A percentile compares a stretch with the other conserved stretches of the same genome.
Evolutionary conservation across 2,329 filamentous ascomycete species (phyloP).

Genomic region (Gyromitra esculenta): DNA sequence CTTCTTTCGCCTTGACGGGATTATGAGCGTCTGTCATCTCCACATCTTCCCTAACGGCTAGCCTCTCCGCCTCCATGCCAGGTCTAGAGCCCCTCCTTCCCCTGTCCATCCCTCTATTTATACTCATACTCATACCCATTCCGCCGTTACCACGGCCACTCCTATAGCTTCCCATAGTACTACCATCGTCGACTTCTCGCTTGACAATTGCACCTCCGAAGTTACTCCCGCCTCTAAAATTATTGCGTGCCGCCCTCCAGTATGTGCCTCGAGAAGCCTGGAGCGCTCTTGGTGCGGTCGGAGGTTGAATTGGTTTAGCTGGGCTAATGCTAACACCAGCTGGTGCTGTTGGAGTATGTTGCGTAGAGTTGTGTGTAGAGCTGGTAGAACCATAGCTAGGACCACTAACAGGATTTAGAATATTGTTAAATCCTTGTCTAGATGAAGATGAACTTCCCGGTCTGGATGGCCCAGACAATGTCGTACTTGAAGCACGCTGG

Average conservation of each 20-base stretch:
- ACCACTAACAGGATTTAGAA: constrained; percentile 36
- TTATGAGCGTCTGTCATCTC: constrained; percentile 61
- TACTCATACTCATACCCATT: constrained; percentile 37
- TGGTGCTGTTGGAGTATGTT: constrained; percentile 44
- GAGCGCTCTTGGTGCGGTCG: constrained; percentile 51
- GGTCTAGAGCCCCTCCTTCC: constrained; percentile 40
- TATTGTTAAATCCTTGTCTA: constrained; percentile 46
- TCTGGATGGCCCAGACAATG: constrained; percentile 45
- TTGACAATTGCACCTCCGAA: constrained; percentile 40
- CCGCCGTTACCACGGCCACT: constrained; percentile 38
- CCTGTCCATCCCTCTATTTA: constrained; percentile 31
- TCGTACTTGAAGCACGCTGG: constrained; percentile 40
- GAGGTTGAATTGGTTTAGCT: constrained; percentile 43
- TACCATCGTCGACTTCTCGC: constrained; percentile 45
- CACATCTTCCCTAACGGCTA: constrained; percentile 57
- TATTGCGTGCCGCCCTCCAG: constrained; percentile 25
- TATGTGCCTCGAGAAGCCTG: constrained; percentile 18
- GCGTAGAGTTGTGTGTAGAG: constrained; percentile 27
- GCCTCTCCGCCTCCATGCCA: constrained; percentile 40
- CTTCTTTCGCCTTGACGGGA: constrained; percentile 37
- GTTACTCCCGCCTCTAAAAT: constrained; percentile 22
- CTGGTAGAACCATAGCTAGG: constrained; percentile 40
- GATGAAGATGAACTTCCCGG: constrained; percentile 50
- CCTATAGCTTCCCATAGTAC: constrained; percentile 33
- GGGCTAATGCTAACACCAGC: constrained; percentile 36